These are phyloP conservation scores for Byssochlamys sp. DNA, from an alignment of 2,329 filamentous ascomycete species.

Conservation along the genomic window DNA sequence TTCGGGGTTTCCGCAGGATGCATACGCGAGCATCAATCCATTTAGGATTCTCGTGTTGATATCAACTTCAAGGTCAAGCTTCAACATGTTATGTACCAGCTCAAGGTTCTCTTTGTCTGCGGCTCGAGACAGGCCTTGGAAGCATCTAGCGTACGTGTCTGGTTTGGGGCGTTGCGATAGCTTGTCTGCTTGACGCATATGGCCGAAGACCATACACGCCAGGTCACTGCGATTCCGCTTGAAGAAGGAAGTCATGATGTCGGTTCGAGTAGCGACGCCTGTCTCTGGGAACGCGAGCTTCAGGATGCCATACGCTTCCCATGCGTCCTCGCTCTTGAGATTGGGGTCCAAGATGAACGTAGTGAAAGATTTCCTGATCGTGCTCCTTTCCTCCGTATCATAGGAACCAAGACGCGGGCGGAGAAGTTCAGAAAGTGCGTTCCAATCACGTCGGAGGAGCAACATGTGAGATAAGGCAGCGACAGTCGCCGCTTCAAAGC, in stretches of 20 bases:
- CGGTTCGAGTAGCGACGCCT: conserved; percentile 53
- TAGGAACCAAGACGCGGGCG: conserved; percentile 50
- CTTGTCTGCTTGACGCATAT: conserved; percentile 75
- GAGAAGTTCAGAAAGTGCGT: conserved; percentile 72
- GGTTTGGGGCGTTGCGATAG: conserved; percentile 54
- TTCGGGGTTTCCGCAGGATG: conserved; percentile 54
- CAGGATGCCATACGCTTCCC: conserved; percentile 53
- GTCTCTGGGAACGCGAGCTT: conserved; percentile 53
- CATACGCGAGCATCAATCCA: conserved; percentile 77
- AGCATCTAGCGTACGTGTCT: conserved; percentile 67
- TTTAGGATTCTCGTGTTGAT: conserved; percentile 69
- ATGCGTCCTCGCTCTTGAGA: conserved; percentile 53
- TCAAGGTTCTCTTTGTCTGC: conserved; percentile 56
- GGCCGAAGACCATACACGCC: conserved; percentile 75
- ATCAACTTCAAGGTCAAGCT: conserved; percentile 75
- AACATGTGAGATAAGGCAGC: conserved; percentile 64
- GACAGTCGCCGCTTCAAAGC: conserved; percentile 65
- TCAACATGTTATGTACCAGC: conserved; percentile 83
- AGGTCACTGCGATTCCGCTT: conserved; percentile 68
- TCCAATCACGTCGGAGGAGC: conserved; percentile 63
- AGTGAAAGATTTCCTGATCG: conserved; percentile 58
- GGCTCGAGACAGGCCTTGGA: conserved; percentile 61
- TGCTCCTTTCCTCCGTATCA: conserved; percentile 49
- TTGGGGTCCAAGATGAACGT: conserved; percentile 55
- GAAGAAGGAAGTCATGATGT: conserved; percentile 77